These are phyloP conservation scores for Penicillium fuscoglaucum DNA, from an alignment of 2,329 filamentous ascomycete genomes.

Conservation along the genomic window DNA sequence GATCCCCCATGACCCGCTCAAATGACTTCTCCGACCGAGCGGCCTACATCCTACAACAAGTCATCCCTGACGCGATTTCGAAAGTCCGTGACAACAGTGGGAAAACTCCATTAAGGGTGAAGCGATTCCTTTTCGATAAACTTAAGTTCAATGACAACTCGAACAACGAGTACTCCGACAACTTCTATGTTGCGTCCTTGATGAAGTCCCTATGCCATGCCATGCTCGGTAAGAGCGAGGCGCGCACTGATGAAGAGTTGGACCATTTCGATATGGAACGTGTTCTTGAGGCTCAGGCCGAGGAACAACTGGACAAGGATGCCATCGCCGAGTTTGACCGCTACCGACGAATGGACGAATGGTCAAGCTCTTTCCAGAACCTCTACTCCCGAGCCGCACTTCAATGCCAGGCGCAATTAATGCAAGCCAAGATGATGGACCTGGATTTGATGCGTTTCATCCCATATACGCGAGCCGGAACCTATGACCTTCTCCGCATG, in stretches of 20 bases:
- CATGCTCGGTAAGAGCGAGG: slow-evolving; percentile 48
- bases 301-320: slow-evolving; percentile 57
- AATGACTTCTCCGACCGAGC: slow-evolving; percentile 91
- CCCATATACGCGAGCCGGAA: slow-evolving; percentile 61
- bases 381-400: slow-evolving; percentile 62
- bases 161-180: slow-evolving; percentile 82
- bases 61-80: slow-evolving; percentile 78
- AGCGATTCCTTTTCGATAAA: slow-evolving; percentile 83
- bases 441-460: slow-evolving; percentile 58
- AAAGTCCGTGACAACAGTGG: slow-evolving; percentile 72
- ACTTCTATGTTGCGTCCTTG: slow-evolving; percentile 80
- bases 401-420: slow-evolving; percentile 58
- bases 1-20: slow-evolving; percentile 74
- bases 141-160: slow-evolving; percentile 93
- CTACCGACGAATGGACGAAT: slow-evolving; percentile 65
- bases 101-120: slow-evolving; percentile 74
- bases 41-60: slow-evolving; percentile 79
- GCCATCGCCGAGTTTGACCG: slow-evolving; percentile 63
- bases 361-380: slow-evolving; percentile 66
- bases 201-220: slow-evolving; percentile 64
- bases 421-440: slow-evolving; percentile 54
- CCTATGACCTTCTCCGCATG: slow-evolving; percentile 60
- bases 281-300: slow-evolving; percentile 51
- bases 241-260: slow-evolving; percentile 41
- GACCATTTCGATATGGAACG: slow-evolving; percentile 49